Evolutionary conservation across 768 basidiomycete genomes (phyloP).

Genomic region (Leucosporidium scottii): DNA sequence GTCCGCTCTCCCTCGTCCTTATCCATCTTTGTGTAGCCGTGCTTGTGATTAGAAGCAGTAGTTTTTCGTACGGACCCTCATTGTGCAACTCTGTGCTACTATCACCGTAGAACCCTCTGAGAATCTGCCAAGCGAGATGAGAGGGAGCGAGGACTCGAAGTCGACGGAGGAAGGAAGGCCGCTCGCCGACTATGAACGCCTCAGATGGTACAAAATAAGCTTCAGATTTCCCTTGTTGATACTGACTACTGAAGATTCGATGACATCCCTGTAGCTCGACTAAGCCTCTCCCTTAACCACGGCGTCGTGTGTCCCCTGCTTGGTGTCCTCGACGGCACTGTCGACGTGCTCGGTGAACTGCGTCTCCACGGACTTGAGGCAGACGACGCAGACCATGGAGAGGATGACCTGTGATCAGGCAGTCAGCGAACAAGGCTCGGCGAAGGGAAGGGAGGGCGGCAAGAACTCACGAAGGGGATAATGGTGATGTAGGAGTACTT

Average conservation of each 20-base stretch:
- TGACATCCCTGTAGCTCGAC: too few species aligned
- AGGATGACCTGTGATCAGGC: not conserved
- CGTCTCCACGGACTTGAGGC: not conserved
- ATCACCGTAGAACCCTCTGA: too few species aligned
- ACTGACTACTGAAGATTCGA: too few species aligned
- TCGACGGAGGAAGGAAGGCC: too few species aligned
- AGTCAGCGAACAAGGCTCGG: not conserved
- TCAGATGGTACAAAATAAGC: too few species aligned
- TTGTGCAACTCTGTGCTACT: too few species aligned
- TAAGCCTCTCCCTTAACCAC: not conserved
- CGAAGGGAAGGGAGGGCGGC: too few species aligned
- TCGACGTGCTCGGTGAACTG: not conserved
- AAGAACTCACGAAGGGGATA: not conserved
- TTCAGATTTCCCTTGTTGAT: too few species aligned
- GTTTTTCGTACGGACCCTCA: too few species aligned
- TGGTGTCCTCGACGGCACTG: not conserved
- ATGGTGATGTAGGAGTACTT: not conserved
- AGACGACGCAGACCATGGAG: not conserved
- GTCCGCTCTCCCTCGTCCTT: not conserved
- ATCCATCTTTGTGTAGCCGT: not conserved
- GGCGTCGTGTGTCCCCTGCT: slow-evolving; percentile 12
- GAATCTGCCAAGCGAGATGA: too few species aligned
- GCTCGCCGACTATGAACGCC: too few species aligned
- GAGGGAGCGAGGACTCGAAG: too few species aligned
- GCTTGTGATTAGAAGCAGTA: not conserved